phyloP scores from a whole-genome alignment of 2,329 filamentous ascomycete genomes.

The Chaetomium sp. region DNA sequence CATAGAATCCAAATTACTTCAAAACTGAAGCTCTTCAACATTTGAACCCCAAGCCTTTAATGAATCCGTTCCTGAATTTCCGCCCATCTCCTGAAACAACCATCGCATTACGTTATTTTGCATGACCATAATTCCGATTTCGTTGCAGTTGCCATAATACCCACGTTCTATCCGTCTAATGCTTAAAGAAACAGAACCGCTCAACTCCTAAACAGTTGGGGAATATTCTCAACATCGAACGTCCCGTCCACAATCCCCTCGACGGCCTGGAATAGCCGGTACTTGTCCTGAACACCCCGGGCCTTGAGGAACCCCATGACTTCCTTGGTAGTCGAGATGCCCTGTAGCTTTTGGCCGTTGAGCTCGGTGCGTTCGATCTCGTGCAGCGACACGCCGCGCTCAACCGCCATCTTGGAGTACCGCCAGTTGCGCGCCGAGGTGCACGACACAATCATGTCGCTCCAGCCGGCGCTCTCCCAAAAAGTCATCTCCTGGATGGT shows the following conservation, averaged over 20 bases:
- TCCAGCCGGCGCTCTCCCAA: conserved; percentile 92
- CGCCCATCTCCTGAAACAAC: too few species aligned
- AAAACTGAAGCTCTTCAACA: too few species aligned
- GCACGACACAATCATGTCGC: conserved; percentile 91
- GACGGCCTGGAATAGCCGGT: conserved; percentile 88
- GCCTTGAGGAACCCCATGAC: conserved; percentile 83
- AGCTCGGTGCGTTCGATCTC: conserved; percentile 86
- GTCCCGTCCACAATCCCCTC: conserved; percentile 66
- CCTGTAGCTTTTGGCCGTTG: conserved; percentile 95
- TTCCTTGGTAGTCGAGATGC: conserved; percentile 84
- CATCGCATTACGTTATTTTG: too few species aligned
- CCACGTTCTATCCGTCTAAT: too few species aligned
- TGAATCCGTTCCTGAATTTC: too few species aligned
- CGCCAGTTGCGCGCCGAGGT: conserved; percentile 89
- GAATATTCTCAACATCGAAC: conserved; percentile 73
- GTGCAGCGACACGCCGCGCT: conserved; percentile 70
- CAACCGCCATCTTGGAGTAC: conserved; percentile 81
- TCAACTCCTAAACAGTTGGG: conserved; percentile 43
- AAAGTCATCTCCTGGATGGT: conserved; percentile 79
- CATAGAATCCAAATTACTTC: too few species aligned
- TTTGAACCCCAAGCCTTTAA: too few species aligned
- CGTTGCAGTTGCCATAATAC: too few species aligned
- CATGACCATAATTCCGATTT: too few species aligned
- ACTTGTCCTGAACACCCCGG: conserved; percentile 70
- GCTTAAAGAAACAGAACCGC: too few species aligned